Conservation (phyloP, 2,329 filamentous ascomycete species). For the Penicillium sp. region DNA sequence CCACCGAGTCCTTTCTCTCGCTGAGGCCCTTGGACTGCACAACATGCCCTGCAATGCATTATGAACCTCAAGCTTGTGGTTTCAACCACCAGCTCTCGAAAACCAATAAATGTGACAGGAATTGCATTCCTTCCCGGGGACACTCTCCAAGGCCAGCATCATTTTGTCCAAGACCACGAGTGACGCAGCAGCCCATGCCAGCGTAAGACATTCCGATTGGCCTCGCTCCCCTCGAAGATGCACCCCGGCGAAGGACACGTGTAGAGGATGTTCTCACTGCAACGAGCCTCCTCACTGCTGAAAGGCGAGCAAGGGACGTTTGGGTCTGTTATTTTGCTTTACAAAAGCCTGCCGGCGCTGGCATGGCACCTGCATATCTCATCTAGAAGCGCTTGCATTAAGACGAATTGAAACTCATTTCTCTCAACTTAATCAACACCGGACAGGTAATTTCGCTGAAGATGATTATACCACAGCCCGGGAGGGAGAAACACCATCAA, state of each 20-base stretch:
- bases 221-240: not conserved
- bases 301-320: not conserved
- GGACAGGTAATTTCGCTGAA: too few species aligned
- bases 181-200: not conserved
- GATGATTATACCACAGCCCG: too few species aligned
- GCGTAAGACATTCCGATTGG: too few species aligned
- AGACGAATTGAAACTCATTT: slow-evolving; percentile 7
- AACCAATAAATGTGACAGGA: not conserved
- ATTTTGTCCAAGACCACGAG: not conserved
- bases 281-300: not conserved
- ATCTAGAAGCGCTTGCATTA: slow-evolving; percentile 16
- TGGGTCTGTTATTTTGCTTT: not conserved
- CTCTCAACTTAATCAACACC: not conserved
- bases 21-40: not conserved
- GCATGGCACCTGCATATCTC: slow-evolving; percentile 11
- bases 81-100: not conserved
- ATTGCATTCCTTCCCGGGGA: not conserved
- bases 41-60: not conserved
- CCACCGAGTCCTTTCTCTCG: not conserved
- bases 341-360: slow-evolving; percentile 1
- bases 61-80: not conserved
- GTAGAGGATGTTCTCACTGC: not conserved
- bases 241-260: not conserved
- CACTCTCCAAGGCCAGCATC: not conserved
- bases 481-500: too few species aligned